These are phyloP conservation scores for Pestalotiopsis sp. DNA, from an alignment of 2,329 filamentous ascomycete genomes.

Conservation along the genomic window DNA sequence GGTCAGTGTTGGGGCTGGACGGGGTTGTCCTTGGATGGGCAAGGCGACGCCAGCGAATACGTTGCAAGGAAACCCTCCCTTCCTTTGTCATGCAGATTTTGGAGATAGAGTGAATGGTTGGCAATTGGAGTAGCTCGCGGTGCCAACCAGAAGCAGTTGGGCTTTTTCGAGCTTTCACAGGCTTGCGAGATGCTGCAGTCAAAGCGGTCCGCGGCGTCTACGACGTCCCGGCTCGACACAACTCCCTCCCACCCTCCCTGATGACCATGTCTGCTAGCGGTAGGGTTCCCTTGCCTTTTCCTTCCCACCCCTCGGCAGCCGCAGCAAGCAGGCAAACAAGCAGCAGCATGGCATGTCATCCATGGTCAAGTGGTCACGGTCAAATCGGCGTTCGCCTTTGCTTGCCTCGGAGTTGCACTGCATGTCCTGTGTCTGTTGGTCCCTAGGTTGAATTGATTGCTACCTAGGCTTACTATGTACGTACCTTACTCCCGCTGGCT, in stretches of 20 bases:
- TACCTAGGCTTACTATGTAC: conserved; percentile 17
- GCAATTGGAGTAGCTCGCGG: not conserved
- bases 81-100: conserved; percentile 1
- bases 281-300: not conserved
- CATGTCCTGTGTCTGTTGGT: not conserved
- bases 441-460: not conserved
- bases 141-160: not conserved
- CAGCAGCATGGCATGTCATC: no score
- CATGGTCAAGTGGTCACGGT: conserved; percentile 1
- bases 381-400: not conserved
- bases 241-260: not conserved
- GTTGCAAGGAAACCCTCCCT: not conserved
- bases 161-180: not conserved
- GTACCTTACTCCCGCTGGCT: conserved; percentile 17
- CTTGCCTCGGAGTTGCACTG: not conserved
- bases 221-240: not conserved
- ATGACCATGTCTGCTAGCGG: not conserved
- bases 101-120: not conserved
- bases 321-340: not conserved
- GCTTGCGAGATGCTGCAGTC: not conserved
- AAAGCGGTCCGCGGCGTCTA: not conserved
- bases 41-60: not conserved
- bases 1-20: not conserved
- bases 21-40: not conserved
- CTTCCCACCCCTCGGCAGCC: not conserved